Conservation (phyloP, 192 early-diverging fungal genomes). For the Oehlia diaphana region DNA sequence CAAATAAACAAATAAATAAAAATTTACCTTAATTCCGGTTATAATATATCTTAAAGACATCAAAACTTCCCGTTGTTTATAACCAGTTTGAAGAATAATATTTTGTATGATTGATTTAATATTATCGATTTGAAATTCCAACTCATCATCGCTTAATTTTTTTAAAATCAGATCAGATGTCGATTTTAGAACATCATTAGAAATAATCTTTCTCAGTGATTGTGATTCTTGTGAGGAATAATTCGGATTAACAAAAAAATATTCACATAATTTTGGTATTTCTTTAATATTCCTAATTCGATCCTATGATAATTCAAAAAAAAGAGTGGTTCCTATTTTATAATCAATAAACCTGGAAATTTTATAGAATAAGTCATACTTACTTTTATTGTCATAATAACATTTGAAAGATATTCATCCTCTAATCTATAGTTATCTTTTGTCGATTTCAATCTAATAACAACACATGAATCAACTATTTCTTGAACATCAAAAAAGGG, state of each 20-base stretch:
- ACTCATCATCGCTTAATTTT: constrained; percentile 21
- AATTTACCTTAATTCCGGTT: constrained; percentile 55
- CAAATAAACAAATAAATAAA: background rate
- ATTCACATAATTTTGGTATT: constrained; percentile 50
- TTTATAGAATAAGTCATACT: background rate
- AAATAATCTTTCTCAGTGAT: constrained; percentile 40
- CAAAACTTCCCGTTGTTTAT: constrained; percentile 58
- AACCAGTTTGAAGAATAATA: constrained; percentile 36
- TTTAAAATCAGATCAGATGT: constrained; percentile 29
- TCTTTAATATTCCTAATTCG: constrained; percentile 59
- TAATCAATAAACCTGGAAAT: background rate
- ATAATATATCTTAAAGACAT: constrained; percentile 64
- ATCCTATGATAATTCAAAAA: constrained; percentile 33
- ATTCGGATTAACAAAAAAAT: constrained; percentile 55
- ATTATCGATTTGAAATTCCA: constrained; percentile 31
- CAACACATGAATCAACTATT: background rate
- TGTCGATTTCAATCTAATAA: constrained; percentile 34
- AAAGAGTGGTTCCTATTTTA: background rate
- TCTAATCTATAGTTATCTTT: constrained; percentile 30
- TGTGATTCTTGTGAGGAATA: constrained; percentile 45
- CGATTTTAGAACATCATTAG: constrained; percentile 35
- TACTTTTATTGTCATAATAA: constrained; percentile 51
- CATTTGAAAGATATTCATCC: constrained; percentile 43
- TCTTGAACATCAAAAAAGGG: background rate
- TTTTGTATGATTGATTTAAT: constrained; percentile 43